These are phyloP conservation scores for Blastomyces gilchristii DNA, from an alignment of 2,329 filamentous ascomycete species.

Conservation along the genomic window DNA sequence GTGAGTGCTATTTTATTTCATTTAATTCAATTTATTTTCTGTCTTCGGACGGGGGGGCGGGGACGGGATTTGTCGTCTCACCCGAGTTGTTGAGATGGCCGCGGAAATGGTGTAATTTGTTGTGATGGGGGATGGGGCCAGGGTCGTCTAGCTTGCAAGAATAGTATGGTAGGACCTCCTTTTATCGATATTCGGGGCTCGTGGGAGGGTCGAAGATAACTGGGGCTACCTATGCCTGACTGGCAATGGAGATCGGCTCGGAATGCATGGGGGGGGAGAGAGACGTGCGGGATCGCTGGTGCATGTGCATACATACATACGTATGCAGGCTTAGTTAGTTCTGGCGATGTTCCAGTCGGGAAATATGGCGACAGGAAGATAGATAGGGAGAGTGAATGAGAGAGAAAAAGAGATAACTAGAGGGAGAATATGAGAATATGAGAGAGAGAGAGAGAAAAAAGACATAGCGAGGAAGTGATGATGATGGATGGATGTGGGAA, in stretches of 20 bases:
- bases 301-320: background rate
- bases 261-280: background rate
- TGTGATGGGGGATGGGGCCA: background rate
- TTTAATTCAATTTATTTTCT: too few species aligned
- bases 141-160: background rate
- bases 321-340: too few species aligned
- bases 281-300: constrained; percentile 23
- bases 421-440: background rate
- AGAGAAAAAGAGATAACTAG: background rate
- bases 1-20: background rate
- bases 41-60: too few species aligned
- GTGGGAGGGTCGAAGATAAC: constrained; percentile 34
- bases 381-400: background rate
- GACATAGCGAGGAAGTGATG: too few species aligned
- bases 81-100: background rate
- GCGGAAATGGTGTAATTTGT: background rate
- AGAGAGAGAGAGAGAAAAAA: background rate
- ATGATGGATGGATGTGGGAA: too few species aligned
- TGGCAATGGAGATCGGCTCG: background rate
- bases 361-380: background rate
- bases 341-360: background rate
- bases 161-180: background rate
- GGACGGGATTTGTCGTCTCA: too few species aligned
- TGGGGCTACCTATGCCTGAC: constrained; percentile 30
- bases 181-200: too few species aligned